Conservation (phyloP, 148 eudicot genomes). For the Camellia sinensis region DNA sequence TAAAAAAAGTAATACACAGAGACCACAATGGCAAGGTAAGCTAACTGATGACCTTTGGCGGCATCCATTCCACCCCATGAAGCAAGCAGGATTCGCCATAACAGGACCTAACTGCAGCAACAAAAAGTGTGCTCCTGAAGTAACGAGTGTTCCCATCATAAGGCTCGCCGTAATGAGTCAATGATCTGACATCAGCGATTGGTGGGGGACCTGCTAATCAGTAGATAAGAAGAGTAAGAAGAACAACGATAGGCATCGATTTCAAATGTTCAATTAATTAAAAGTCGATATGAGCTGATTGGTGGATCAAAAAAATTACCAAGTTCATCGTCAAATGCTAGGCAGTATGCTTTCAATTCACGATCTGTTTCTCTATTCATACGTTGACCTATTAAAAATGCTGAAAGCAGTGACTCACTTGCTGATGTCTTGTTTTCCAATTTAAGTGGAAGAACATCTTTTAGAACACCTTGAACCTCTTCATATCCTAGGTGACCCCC, state of each 20-base stretch:
- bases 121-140: slow-evolving; percentile 94
- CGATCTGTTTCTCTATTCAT: slow-evolving; percentile 99
- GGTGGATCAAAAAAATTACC: slow-evolving; percentile 42
- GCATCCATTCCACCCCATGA: slow-evolving; percentile 99
- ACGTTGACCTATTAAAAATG: slow-evolving; percentile 93
- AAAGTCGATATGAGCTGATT: neutral
- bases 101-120: slow-evolving; percentile 95
- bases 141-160: slow-evolving; percentile 98
- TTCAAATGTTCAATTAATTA: neutral
- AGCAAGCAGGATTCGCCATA: slow-evolving; percentile 95
- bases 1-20: neutral
- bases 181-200: slow-evolving; percentile 80
- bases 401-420: slow-evolving; percentile 87
- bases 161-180: slow-evolving; percentile 98
- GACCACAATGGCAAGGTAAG: slow-evolving; percentile 9
- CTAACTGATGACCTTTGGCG: slow-evolving; percentile 72
- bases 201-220: slow-evolving; percentile 63
- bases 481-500: slow-evolving; percentile 98
- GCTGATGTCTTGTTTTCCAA: slow-evolving; percentile 39
- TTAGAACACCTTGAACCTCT: slow-evolving; percentile 92
- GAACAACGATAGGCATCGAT: neutral
- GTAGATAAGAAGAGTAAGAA: slow-evolving; percentile 9
- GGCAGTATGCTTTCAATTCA: slow-evolving; percentile 96
- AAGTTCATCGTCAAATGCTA: slow-evolving; percentile 94
- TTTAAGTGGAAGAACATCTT: slow-evolving; percentile 72